phyloP scores from a whole-genome alignment of 1,284 basidiomycete species.

The Ustilago tritici region DNA sequence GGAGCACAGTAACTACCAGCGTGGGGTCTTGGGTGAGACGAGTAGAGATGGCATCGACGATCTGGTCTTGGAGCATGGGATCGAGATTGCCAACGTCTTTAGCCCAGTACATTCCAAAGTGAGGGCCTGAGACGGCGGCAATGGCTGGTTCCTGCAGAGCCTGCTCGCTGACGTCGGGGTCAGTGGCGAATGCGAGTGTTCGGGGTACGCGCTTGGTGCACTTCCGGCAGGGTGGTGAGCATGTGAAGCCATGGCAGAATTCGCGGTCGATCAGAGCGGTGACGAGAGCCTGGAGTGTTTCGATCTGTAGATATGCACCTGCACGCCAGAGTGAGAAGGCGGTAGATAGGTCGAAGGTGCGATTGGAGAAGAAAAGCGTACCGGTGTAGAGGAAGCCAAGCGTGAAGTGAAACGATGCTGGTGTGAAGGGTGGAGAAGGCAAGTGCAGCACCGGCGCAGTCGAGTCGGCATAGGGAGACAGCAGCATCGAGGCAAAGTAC shows the following conservation, averaged over 20 bases:
- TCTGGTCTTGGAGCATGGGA: conserved; percentile 39
- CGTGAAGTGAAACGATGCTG: conserved; percentile 91
- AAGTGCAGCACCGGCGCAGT: conserved; percentile 42
- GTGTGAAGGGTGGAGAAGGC: conserved; percentile 85
- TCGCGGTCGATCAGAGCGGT: conserved; percentile 56
- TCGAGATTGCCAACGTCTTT: conserved; percentile 63
- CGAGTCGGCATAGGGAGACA: conserved; percentile 75
- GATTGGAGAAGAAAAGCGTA: conserved; percentile 89
- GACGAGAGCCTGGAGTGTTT: conserved; percentile 57
- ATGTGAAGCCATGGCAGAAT: conserved; percentile 63
- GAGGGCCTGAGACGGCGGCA: conserved; percentile 44
- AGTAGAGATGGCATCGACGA: conserved; percentile 45
- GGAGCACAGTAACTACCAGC: conserved; percentile 31
- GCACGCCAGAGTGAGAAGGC: conserved; percentile 89
- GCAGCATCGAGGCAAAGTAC: conserved; percentile 83
- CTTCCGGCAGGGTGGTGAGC: conserved; percentile 62
- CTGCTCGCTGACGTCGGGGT: conserved; percentile 55
- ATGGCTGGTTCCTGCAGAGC: conserved; percentile 41
- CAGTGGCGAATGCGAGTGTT: conserved; percentile 53
- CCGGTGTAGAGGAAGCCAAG: conserved; percentile 94
- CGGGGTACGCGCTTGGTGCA: conserved; percentile 62
- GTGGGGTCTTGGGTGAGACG: conserved; percentile 36
- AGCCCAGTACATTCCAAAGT: conserved; percentile 64
- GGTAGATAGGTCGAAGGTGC: conserved; percentile 90
- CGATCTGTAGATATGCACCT: conserved; percentile 82